A percentile compares a stretch with the other conserved stretches of the same genome.
Evolutionary conservation across 495 filamentous ascomycete genomes (phyloP).

Genomic region (Aspergillus asperescens): DNA sequence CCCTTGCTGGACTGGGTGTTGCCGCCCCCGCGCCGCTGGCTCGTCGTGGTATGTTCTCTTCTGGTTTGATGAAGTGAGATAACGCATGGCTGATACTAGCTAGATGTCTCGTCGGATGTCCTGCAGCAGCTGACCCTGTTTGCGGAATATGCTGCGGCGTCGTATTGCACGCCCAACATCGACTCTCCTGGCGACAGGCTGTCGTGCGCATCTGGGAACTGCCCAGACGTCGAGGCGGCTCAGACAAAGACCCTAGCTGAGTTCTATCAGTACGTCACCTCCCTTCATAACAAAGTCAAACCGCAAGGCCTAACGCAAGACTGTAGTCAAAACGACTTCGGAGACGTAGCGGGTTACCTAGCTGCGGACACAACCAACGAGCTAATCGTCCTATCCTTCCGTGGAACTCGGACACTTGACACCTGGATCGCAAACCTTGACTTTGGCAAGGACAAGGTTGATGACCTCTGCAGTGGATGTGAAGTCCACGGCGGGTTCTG

Average conservation of each 20-base stretch:
- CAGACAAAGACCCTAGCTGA: slow-evolving; percentile 51
- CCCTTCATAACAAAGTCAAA: background rate
- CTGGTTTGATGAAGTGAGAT: background rate
- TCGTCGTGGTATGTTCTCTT: slow-evolving; percentile 24
- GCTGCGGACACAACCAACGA: slow-evolving; percentile 57
- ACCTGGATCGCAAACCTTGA: slow-evolving; percentile 65
- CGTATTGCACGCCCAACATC: slow-evolving; percentile 58
- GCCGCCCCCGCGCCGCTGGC: slow-evolving; percentile 29
- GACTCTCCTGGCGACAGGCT: slow-evolving; percentile 44
- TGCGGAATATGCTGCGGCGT: slow-evolving; percentile 64
- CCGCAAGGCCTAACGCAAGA: slow-evolving; percentile 12
- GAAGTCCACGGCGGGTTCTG: slow-evolving; percentile 51
- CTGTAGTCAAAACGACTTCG: slow-evolving; percentile 42
- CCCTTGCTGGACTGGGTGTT: slow-evolving; percentile 18
- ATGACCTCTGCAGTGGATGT: slow-evolving; percentile 40
- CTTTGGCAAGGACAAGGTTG: slow-evolving; percentile 31
- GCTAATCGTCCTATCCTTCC: slow-evolving; percentile 63
- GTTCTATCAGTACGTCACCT: slow-evolving; percentile 54
- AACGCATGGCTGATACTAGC: background rate
- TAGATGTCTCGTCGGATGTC: slow-evolving; percentile 29
- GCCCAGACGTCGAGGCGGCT: slow-evolving; percentile 54
- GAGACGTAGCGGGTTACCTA: slow-evolving; percentile 66
- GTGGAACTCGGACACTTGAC: slow-evolving; percentile 55
- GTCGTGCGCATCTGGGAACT: slow-evolving; percentile 53
- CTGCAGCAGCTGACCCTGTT: slow-evolving; percentile 51